Conservation (phyloP, 441 rosid genomes). For the California macrophylla region DNA sequence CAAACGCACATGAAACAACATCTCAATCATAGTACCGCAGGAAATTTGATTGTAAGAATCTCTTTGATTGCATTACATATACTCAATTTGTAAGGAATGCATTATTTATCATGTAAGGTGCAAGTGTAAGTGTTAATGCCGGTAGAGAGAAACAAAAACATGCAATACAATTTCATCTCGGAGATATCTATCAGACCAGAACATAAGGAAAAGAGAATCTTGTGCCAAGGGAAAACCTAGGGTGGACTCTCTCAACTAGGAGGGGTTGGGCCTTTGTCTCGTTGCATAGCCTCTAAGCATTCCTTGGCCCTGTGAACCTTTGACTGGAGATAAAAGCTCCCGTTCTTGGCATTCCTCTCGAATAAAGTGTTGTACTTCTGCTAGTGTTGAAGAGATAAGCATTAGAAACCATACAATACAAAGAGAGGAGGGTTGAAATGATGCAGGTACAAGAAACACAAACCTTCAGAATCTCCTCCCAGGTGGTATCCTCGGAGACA, state of each 20-base stretch:
- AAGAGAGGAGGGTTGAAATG: not conserved
- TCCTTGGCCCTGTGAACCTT: constrained; percentile 90
- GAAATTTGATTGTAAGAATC: not conserved
- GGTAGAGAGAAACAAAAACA: too few relatives aligned
- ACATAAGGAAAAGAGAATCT: not conserved
- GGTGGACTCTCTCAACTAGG: constrained; percentile 28
- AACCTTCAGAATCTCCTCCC: constrained; percentile 78
- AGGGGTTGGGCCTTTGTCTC: constrained; percentile 35
- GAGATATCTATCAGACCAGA: not conserved
- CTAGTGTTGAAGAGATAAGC: constrained; percentile 7
- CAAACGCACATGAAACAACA: not conserved
- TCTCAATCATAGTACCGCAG: not conserved
- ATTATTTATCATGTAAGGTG: too few relatives aligned
- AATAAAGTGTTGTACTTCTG: constrained; percentile 76
- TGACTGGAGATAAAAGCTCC: constrained; percentile 88
- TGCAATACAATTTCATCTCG: not conserved
- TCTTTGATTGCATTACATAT: not conserved
- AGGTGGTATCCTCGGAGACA: constrained; percentile 50
- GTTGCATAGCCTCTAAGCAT: constrained; percentile 49
- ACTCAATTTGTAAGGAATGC: too few relatives aligned
- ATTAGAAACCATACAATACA: not conserved
- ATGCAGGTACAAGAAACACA: not conserved
- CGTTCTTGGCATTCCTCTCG: constrained; percentile 68
- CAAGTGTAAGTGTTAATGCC: too few relatives aligned
- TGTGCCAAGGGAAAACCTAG: not conserved